Base-by-base conservation (phyloP, 75 land plant species). In the Chamaecyparis obtusa region DNA sequence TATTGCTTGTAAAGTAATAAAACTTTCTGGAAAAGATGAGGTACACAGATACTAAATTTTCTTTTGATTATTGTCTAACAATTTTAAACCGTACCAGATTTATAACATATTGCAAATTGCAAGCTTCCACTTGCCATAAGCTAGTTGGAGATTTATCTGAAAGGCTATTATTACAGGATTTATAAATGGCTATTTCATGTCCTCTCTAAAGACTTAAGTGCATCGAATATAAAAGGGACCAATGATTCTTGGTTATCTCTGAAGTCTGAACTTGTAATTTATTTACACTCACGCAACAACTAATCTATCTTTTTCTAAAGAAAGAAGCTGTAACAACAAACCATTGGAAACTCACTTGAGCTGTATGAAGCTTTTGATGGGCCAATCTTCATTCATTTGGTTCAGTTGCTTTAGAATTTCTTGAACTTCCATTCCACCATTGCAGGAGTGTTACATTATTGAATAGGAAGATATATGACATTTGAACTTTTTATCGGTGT, bases 1-100 rank as follows among this genome's bases (percentile, higher is more conserved):
- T 71, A 87, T 91, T 35, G 88, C 85, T 84, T 89, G 92, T 84
- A 86, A 89, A 83, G 90, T 91, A 49, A 89, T 91, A 44, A 88
- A 48, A 37, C 84, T 87, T 46, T 91, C 88, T 76, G 86, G 60
- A 24, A 89, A 83, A 85, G 92, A 91, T 39, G 92, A 91, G 92
- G 92, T 91, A 72, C 9, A 27, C 21, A 46, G 41, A 81, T 44
- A 46, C 51, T 10, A 27, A 11, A 27, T 81, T 24, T n/a, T 81
- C 10, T 44, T 81, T 3, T 41, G 27, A 24, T 43, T 41, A 24
- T 43, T 30, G 75, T 72, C 32, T 32, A 9, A 72, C 15, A 11
- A 11, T 32, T 72, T 33, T 33, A 33, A 10, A 72, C 3, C 10
- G 13, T 72, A 33, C 36, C 33, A 9, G 2, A 72, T 32, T 72